A percentile compares a stretch with the other conserved stretches of the same genome.
phyloP scores from a whole-genome alignment of 2,329 filamentous ascomycete genomes.

The Pestalotiopsis sp. region DNA sequence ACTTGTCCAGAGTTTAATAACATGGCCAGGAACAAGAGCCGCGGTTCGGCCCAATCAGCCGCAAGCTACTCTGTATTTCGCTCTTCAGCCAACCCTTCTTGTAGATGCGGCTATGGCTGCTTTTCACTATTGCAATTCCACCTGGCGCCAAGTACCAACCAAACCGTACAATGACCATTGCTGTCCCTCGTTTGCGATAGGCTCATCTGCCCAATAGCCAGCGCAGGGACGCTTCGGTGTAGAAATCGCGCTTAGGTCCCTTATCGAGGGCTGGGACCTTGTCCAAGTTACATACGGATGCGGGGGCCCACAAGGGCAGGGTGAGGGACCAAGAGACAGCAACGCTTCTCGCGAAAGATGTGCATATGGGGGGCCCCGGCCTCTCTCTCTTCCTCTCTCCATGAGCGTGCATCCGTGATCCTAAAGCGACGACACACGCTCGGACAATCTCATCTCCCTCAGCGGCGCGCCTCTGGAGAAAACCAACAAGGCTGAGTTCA shows the following conservation, averaged over 20 bases:
- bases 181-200: neutral
- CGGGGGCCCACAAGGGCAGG: neutral
- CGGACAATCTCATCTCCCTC: conserved; percentile 1
- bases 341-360: neutral
- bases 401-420: neutral
- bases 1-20: neutral
- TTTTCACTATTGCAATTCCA: neutral
- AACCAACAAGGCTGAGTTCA: neutral
- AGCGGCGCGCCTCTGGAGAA: neutral
- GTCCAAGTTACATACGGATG: neutral
- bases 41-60: neutral
- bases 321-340: neutral
- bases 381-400: neutral
- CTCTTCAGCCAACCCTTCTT: neutral
- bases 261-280: neutral
- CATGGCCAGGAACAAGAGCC: neutral
- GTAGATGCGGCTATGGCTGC: too few species aligned
- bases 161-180: neutral
- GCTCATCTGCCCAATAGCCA: neutral
- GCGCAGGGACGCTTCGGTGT: neutral
- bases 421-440: conserved; percentile 2
- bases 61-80: neutral
- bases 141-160: neutral
- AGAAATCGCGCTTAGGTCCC: neutral
- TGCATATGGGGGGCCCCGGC: neutral